phyloP scores from a whole-genome alignment of 2,329 filamentous ascomycete genomes.

The Mycosphaerella arachidis region DNA sequence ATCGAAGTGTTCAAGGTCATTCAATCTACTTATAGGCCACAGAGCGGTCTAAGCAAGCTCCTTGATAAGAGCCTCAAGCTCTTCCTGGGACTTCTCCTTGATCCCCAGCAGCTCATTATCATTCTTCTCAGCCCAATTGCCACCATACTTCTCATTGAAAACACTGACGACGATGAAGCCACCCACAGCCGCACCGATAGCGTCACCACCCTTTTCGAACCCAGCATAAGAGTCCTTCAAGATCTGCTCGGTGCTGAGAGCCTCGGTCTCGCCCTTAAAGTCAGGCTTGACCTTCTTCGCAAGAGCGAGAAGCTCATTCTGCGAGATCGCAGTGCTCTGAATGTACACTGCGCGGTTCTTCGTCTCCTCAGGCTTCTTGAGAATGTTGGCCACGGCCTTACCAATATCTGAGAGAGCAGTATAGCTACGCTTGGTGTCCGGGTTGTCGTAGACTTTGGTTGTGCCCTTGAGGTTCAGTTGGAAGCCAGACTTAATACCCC shows the following conservation, averaged over 20 bases:
- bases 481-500: conserved; percentile 29
- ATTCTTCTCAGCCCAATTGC: conserved; percentile 30
- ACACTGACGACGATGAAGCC: conserved; percentile 29
- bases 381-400: conserved; percentile 31
- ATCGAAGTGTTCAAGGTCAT: no score
- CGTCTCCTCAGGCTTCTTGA: conserved; percentile 34
- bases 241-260: conserved; percentile 26
- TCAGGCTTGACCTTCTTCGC: conserved; percentile 33
- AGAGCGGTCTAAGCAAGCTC: conserved; percentile 8
- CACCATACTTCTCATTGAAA: conserved; percentile 30
- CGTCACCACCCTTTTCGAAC: conserved; percentile 26
- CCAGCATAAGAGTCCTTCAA: conserved; percentile 29
- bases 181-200: conserved; percentile 23
- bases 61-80: conserved; percentile 29
- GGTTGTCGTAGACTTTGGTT: conserved; percentile 35
- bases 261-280: conserved; percentile 24
- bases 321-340: conserved; percentile 33
- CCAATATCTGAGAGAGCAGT: conserved; percentile 33
- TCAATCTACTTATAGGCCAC: no score
- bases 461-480: conserved; percentile 26
- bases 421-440: conserved; percentile 31
- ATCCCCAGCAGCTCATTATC: conserved; percentile 38
- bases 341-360: conserved; percentile 36
- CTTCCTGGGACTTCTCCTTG: conserved; percentile 27
- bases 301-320: conserved; percentile 36